Base-by-base conservation (phyloP, 108 stramenopile species). In the Schizochytrium sp. region DNA sequence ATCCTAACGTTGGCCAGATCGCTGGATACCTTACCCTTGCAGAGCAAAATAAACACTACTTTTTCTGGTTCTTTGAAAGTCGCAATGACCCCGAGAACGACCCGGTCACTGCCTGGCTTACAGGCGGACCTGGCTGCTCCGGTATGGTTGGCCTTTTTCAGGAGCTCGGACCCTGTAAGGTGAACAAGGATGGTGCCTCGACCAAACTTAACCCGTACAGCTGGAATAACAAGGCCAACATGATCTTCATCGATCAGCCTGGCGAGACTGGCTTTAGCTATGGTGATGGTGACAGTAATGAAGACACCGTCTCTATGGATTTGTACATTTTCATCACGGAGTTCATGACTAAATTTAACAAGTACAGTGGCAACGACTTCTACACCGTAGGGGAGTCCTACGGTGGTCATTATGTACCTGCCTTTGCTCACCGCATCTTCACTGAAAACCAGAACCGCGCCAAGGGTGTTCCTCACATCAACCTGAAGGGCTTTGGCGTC, bases 331-430 rank as follows among this genome's bases (percentile, higher is more conserved):
- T 99, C 91, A 87, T 99, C 57, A 96, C 97, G 87, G 95, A 96
- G 28, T 98, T 98, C 91, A 93, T 98, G n/a, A 58, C 8, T 41
- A 91, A 91, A 3, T 95, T 97, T 90, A 95, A 95, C 5, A 95
- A 97, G 89, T 96, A 95, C 91, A 94, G 94, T 72, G 61, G 87
- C 50, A 89, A 92, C 60, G 92, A 92, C 55, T 90, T 94, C 50
- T 93, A 91, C 92, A 60, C 93, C 46, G 90, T 89, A 3, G 92
- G 93, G 28, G 94, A 94, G 92, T 91, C 95, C 4, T 98, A 98
- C 91, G 99, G 96, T 4, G 99, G 99, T 3, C 99, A 99, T 91
- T 99, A 98, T 92, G 97, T 95, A 12, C 97, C 98, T 19, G 96
- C 96, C 72, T 95, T 98, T 87, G 93, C 96, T 1, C 93, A 96